Evolutionary conservation across 345 rosid genomes (phyloP).

Genomic region (Corchorus olitorius): DNA sequence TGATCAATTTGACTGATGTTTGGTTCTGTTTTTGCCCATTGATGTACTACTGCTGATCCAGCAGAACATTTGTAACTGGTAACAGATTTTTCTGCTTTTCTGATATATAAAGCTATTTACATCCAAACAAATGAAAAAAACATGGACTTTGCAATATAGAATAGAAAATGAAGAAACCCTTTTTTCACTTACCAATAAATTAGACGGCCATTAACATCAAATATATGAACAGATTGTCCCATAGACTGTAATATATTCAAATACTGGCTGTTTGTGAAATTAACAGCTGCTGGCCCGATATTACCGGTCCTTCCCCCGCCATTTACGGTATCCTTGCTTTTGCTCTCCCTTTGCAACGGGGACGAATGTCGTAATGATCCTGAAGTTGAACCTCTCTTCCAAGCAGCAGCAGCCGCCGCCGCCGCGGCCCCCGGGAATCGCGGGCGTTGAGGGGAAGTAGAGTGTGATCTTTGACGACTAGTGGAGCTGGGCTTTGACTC

Average conservation of each 20-base stretch:
- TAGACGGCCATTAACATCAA: slow-evolving; percentile 58
- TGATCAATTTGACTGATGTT: too few relatives aligned
- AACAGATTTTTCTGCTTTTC: too few relatives aligned
- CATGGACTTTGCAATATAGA: background rate
- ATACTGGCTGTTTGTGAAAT: slow-evolving; percentile 69
- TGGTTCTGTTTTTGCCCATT: too few relatives aligned
- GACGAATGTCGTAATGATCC: slow-evolving; percentile 76
- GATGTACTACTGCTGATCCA: too few relatives aligned
- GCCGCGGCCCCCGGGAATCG: slow-evolving; percentile 33
- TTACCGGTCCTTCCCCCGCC: slow-evolving; percentile 30
- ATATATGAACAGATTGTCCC: slow-evolving; percentile 93
- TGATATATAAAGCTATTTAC: too few relatives aligned
- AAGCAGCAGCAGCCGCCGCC: slow-evolving; percentile 32
- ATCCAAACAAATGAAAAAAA: background rate
- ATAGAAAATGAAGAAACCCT: background rate
- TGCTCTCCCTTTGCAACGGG: slow-evolving; percentile 82
- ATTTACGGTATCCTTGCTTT: slow-evolving; percentile 32
- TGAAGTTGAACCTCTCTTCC: slow-evolving; percentile 52
- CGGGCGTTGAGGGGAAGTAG: slow-evolving; percentile 72
- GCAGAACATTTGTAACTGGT: too few relatives aligned
- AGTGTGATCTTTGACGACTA: slow-evolving; percentile 73
- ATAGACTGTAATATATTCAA: slow-evolving; percentile 87
- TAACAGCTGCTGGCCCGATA: slow-evolving; percentile 56
- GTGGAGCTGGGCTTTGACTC: slow-evolving; percentile 22
- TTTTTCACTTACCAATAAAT: slow-evolving; percentile 73